phyloP scores from a whole-genome alignment of 2,329 filamentous ascomycete species.

The Colletotrichum sp. region DNA sequence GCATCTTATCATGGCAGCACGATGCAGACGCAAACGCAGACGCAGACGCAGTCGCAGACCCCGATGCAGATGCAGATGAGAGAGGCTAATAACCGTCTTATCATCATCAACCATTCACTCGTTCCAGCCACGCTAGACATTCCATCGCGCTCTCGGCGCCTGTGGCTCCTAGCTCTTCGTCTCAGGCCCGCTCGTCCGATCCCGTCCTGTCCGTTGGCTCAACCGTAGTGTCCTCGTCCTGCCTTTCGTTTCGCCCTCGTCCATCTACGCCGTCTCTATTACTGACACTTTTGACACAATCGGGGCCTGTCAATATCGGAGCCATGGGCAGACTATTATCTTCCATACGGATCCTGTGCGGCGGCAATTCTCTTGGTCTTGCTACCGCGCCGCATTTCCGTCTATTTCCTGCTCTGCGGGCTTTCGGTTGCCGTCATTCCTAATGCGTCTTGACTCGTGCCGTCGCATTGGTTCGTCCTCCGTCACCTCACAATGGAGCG shows the following conservation, averaged over 20 bases:
- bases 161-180: background rate
- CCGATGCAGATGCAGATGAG: background rate
- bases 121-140: background rate
- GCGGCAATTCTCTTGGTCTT: background rate
- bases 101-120: background rate
- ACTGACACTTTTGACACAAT: background rate
- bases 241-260: background rate
- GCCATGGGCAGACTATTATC: background rate
- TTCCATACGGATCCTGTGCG: background rate
- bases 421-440: background rate
- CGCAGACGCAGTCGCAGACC: background rate
- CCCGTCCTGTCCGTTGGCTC: background rate
- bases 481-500: background rate
- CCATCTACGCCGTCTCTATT: background rate
- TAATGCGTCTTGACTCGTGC: slow-evolving; percentile 17
- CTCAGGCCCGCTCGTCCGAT: background rate
- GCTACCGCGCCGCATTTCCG: background rate
- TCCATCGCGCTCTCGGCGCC: slow-evolving; percentile 7
- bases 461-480: slow-evolving; percentile 9
- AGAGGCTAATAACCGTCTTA: background rate
- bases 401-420: background rate
- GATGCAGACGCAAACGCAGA: background rate
- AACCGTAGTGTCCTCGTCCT: no score
- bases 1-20: slow-evolving; percentile 7
- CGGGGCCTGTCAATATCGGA: background rate